A percentile compares a stretch with the other conserved stretches of the same genome.
phyloP scores from a whole-genome alignment of 2,329 filamentous ascomycete species.

The Beauveria sp. region DNA sequence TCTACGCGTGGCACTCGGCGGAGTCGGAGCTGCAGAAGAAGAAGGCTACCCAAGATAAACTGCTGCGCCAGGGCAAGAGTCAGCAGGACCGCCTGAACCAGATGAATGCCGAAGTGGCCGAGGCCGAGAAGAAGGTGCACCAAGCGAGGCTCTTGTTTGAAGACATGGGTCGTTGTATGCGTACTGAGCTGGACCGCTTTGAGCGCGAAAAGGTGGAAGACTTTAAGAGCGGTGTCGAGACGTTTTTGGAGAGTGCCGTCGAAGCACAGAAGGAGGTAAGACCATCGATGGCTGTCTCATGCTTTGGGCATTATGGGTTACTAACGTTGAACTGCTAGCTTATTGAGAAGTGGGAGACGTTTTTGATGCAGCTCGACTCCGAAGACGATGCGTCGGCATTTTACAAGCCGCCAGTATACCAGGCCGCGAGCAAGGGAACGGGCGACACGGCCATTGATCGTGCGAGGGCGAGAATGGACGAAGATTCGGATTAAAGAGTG shows the following conservation, averaged over 20 bases:
- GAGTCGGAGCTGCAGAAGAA: slow-evolving; percentile 88
- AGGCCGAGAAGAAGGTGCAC: slow-evolving; percentile 88
- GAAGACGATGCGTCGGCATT: slow-evolving; percentile 75
- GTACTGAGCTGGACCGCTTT: slow-evolving; percentile 83
- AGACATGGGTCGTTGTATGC: slow-evolving; percentile 94
- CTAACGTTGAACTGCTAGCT: slow-evolving; percentile 33
- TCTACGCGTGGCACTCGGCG: slow-evolving; percentile 86
- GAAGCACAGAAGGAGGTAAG: slow-evolving; percentile 97
- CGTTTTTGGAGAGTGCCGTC: slow-evolving; percentile 91
- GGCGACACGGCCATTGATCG: slow-evolving; percentile 55
- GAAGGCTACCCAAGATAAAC: slow-evolving; percentile 82
- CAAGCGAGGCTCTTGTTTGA: slow-evolving; percentile 87
- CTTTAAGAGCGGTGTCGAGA: slow-evolving; percentile 97
- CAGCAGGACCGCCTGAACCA: slow-evolving; percentile 94
- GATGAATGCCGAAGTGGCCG: slow-evolving; percentile 85
- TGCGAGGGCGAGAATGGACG: slow-evolving; percentile 50
- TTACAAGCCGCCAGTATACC: slow-evolving; percentile 55
- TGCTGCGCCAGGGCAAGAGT: slow-evolving; percentile 88
- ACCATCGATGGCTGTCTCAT: not conserved
- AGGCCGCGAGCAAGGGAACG: slow-evolving; percentile 38
- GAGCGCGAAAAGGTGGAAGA: slow-evolving; percentile 98
- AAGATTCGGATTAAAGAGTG: slow-evolving; percentile 47
- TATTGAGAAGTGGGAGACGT: slow-evolving; percentile 95
- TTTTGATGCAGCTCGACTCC: slow-evolving; percentile 89
- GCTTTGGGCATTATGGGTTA: not conserved